Conservation (phyloP, 805 yeast species). For the Kazachstania viticola region DNA sequence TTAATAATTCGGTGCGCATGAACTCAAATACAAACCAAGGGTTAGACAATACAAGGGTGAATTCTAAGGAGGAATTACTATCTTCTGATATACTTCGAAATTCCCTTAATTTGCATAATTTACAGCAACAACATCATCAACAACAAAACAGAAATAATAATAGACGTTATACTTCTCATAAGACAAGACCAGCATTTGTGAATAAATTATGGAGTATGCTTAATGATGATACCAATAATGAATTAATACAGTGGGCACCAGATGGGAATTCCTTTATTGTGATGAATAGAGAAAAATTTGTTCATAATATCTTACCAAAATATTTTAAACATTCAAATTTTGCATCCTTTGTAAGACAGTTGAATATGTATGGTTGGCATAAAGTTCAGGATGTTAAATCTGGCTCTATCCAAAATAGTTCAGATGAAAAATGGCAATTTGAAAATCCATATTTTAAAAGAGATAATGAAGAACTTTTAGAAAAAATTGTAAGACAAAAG, state of each 20-base stretch:
- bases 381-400: slow-evolving; percentile 86
- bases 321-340: slow-evolving; percentile 93
- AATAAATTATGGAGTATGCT: slow-evolving; percentile 94
- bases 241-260: slow-evolving; percentile 71
- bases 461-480: slow-evolving; percentile 75
- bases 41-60: no score
- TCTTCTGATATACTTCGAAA: slow-evolving; percentile 3
- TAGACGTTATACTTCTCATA: slow-evolving; percentile 21
- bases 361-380: slow-evolving; percentile 99
- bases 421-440: slow-evolving; percentile 84
- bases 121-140: slow-evolving; percentile 1
- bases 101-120: slow-evolving; percentile 1
- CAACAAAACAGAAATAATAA: background rate
- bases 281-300: slow-evolving; percentile 68
- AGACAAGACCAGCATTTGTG: slow-evolving; percentile 79
- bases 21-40: no score
- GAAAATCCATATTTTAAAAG: slow-evolving; percentile 67
- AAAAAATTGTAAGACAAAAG: slow-evolving; percentile 71
- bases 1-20: no score
- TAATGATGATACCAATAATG: slow-evolving; percentile 59
- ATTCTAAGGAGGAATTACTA: slow-evolving; percentile 1
- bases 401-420: slow-evolving; percentile 48
- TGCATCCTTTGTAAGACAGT: slow-evolving; percentile 89
- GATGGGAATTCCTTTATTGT: slow-evolving; percentile 85
- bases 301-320: slow-evolving; percentile 73